Percentiles rank a stretch among this genome's conserved stretches.
Evolutionary conservation across 257 asterid species (phyloP).

Genomic region (Scutellaria baicalensis): DNA sequence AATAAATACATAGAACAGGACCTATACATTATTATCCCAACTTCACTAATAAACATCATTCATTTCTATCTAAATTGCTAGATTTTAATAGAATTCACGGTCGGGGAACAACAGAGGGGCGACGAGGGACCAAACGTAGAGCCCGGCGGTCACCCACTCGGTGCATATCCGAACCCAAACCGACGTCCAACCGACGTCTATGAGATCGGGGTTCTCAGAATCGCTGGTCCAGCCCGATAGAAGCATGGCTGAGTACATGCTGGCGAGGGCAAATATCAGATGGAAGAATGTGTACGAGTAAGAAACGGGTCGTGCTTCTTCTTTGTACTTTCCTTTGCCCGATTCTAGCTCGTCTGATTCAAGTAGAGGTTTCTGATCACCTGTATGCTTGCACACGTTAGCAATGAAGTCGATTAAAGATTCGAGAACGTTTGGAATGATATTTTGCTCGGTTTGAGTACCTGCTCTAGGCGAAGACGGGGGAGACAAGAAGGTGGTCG

Average conservation of each 20-base stretch:
- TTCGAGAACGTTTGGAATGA: not conserved
- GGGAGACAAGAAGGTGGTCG: conserved; percentile 87
- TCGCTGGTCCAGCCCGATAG: conserved; percentile 91
- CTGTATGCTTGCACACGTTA: conserved; percentile 25
- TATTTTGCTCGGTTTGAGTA: conserved; percentile 9
- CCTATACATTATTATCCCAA: not conserved
- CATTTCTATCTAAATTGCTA: not conserved
- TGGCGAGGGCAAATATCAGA: conserved; percentile 89
- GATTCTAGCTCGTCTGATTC: conserved; percentile 64
- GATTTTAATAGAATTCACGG: conserved; percentile 60
- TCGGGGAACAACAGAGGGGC: conserved; percentile 76
- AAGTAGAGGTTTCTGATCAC: conserved; percentile 61
- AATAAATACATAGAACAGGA: not conserved
- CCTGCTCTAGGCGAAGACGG: conserved; percentile 95
- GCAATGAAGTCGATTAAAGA: not conserved
- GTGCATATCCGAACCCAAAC: conserved; percentile 89
- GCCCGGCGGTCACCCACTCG: conserved; percentile 85
- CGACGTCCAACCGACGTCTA: conserved; percentile 88
- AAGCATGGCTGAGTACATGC: conserved; percentile 99
- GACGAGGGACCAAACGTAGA: conserved; percentile 84
- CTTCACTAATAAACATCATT: no score
- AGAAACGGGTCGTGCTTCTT: conserved; percentile 61
- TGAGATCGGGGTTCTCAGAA: conserved; percentile 58
- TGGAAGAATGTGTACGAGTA: conserved; percentile 95
- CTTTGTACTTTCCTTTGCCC: conserved; percentile 47